Percentiles rank a stretch among this genome's conserved stretches.
These are phyloP conservation scores for Aspergillus aculeatinus DNA, from an alignment of 2,329 filamentous ascomycete species.

Conservation along the genomic window DNA sequence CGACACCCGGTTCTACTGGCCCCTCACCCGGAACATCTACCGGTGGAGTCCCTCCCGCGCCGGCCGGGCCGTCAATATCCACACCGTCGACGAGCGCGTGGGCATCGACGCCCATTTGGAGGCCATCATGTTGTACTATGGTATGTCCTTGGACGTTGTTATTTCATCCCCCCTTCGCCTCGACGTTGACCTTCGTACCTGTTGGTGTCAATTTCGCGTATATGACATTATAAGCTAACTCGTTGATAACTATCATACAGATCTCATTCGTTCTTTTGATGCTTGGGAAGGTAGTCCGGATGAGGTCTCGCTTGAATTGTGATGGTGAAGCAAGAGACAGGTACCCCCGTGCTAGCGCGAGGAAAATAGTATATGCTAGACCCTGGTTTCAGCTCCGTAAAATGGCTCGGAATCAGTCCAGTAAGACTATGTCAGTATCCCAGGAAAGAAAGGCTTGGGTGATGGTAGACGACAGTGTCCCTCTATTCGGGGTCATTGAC, in stretches of 20 bases:
- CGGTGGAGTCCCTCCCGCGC: constrained; percentile 51
- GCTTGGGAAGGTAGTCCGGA: constrained; percentile 18
- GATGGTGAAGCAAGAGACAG: neutral
- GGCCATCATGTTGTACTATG: constrained; percentile 45
- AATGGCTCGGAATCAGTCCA: neutral
- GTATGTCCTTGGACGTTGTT: constrained; percentile 20
- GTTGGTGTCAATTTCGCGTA: neutral
- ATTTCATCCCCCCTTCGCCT: neutral
- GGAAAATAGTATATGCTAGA: neutral
- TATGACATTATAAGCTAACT: neutral
- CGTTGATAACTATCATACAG: constrained; percentile 11
- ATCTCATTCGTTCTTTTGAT: constrained; percentile 36
- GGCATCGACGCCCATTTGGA: constrained; percentile 45
- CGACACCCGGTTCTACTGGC: constrained; percentile 55
- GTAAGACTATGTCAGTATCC: too few species aligned
- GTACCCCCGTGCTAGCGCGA: neutral
- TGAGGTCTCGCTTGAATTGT: neutral
- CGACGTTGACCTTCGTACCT: neutral
- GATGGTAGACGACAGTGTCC: too few species aligned
- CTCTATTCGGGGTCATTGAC: too few species aligned
- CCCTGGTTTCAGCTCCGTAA: neutral
- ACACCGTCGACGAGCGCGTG: constrained; percentile 53
- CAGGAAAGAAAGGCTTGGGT: too few species aligned
- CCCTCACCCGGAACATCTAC: constrained; percentile 54
- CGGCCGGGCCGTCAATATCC: constrained; percentile 46